These are phyloP conservation scores for Penicillium maclennaniae DNA, from an alignment of 495 filamentous ascomycete genomes.

Conservation along the genomic window DNA sequence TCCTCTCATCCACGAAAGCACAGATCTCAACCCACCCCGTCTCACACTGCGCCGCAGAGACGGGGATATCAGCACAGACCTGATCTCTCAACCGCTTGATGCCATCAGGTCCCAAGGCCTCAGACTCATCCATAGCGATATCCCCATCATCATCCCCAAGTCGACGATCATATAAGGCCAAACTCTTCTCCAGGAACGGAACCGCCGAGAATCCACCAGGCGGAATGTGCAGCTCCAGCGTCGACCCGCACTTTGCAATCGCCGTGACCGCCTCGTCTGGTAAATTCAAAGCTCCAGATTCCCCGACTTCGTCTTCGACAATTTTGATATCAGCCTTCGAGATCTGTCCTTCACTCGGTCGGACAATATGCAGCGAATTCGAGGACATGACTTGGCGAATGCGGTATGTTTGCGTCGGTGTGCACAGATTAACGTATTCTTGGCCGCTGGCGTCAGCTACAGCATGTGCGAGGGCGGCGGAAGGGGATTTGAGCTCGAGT, in stretches of 20 bases:
- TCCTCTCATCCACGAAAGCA: constrained; percentile 40
- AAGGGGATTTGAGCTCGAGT: constrained; percentile 60
- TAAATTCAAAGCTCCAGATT: constrained; percentile 30
- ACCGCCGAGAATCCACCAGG: constrained; percentile 32
- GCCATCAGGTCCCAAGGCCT: background rate
- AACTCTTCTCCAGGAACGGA: constrained; percentile 30
- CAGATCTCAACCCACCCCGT: constrained; percentile 45
- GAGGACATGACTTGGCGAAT: constrained; percentile 89
- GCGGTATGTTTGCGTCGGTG: constrained; percentile 64
- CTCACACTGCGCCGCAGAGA: constrained; percentile 43
- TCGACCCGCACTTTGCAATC: constrained; percentile 69
- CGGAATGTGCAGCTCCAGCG: constrained; percentile 58
- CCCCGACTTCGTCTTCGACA: constrained; percentile 22
- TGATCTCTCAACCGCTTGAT: constrained; percentile 16
- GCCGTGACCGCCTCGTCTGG: constrained; percentile 45
- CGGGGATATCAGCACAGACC: constrained; percentile 43
- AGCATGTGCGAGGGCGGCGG: constrained; percentile 21
- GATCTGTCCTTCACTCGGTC: constrained; percentile 42
- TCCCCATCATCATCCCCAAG: constrained; percentile 20
- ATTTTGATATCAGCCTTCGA: constrained; percentile 30
- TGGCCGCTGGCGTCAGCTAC: constrained; percentile 32
- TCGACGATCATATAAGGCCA: constrained; percentile 33
- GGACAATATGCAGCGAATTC: constrained; percentile 73
- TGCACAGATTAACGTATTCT: constrained; percentile 71
- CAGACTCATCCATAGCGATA: constrained; percentile 13